These are phyloP conservation scores for Acaromyces ingoldii DNA, from an alignment of 1,284 basidiomycete genomes.

Conservation along the genomic window DNA sequence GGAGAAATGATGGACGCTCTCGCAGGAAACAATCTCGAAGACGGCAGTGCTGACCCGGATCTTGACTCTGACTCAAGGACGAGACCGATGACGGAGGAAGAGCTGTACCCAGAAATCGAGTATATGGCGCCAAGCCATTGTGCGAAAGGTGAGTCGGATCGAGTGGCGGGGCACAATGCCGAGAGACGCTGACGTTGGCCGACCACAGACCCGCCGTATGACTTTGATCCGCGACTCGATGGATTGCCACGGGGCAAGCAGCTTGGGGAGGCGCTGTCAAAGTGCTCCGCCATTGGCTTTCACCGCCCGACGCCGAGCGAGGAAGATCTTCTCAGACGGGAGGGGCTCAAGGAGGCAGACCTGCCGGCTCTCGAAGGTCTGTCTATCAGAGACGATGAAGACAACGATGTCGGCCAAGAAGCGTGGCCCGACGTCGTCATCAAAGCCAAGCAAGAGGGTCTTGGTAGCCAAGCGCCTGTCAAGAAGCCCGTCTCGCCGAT, in stretches of 20 bases:
- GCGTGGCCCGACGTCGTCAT: not conserved
- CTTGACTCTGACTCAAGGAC: no score
- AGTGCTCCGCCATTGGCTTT: not conserved
- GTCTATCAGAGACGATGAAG: no score
- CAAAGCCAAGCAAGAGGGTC: not conserved
- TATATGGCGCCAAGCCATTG: not conserved
- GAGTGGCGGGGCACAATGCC: not conserved
- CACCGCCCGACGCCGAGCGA: not conserved
- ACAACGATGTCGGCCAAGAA: not conserved
- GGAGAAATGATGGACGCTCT: slow-evolving; percentile 1
- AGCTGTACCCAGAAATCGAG: slow-evolving; percentile 4
- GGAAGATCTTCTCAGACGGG: not conserved
- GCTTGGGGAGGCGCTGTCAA: not conserved
- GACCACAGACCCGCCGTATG: not conserved
- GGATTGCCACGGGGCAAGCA: not conserved
- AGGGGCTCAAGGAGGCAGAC: not conserved
- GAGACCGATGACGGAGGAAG: not conserved
- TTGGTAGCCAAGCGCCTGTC: no score
- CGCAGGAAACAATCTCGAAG: not conserved
- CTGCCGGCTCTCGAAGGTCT: not conserved
- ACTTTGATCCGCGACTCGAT: not conserved
- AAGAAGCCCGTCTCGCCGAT: no score
- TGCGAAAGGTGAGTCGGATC: not conserved
- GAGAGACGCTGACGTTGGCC: not conserved
- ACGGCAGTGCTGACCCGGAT: not conserved